phyloP scores from a whole-genome alignment of 1,284 basidiomycete genomes.

The Apiotrichum sp. region DNA sequence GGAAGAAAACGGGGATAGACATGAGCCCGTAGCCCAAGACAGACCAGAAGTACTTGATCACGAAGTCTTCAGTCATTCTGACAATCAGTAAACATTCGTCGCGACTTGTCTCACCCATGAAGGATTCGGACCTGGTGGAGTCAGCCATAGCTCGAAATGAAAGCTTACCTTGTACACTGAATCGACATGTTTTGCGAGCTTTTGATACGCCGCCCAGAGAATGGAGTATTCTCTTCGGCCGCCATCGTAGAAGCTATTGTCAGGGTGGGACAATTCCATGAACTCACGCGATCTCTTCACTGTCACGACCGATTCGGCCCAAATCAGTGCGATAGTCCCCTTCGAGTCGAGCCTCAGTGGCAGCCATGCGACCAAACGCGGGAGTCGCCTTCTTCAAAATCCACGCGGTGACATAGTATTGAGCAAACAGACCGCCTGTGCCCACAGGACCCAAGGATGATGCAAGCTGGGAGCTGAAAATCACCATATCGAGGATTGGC shows the following conservation, averaged over 20 bases:
- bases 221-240: conserved; percentile 79
- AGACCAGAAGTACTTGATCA: conserved; percentile 91
- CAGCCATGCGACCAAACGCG: conserved; percentile 86
- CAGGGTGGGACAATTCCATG: background rate
- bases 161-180: conserved; percentile 73
- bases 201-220: conserved; percentile 69
- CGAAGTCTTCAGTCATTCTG: conserved; percentile 84
- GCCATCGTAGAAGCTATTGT: conserved; percentile 81
- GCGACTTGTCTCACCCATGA: conserved; percentile 23
- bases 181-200: conserved; percentile 81
- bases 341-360: conserved; percentile 71
- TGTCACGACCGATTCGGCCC: conserved; percentile 78
- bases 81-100: conserved; percentile 62
- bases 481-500: conserved; percentile 80
- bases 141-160: background rate
- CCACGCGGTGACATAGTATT: conserved; percentile 78
- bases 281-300: conserved; percentile 84
- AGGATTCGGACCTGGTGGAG: conserved; percentile 28
- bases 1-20: conserved; percentile 73
- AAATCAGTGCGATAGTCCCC: conserved; percentile 90
- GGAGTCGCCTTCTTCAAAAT: conserved; percentile 83
- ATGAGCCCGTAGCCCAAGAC: conserved; percentile 83
- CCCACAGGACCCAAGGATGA: conserved; percentile 71
- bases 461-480: conserved; percentile 89
- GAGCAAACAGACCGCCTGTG: conserved; percentile 69